Evolutionary conservation across 2,329 filamentous ascomycete genomes (phyloP), one percentile per base, ranked within the genome.

Genomic region (Cordyceps pruinosa): DNA sequence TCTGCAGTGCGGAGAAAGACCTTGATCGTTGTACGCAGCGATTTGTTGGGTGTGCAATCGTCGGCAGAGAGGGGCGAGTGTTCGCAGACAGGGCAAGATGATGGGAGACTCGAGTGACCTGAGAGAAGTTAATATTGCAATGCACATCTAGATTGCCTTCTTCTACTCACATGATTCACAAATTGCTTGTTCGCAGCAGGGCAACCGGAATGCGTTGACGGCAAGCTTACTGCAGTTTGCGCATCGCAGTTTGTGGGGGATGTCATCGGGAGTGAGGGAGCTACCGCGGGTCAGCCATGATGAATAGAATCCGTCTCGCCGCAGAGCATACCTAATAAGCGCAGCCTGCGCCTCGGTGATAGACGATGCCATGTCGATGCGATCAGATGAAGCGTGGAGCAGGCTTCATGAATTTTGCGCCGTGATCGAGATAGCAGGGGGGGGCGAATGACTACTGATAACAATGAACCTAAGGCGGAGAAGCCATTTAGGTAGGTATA

Each of bases 241-340:
- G 77, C 94, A 99, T 73, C 92, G 88, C 62, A 99, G 82, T 78
- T 96, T 97, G 67, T 92, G 90, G n/a, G 94, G 94, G 58, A 97
- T 91, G 61, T 94, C 90, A 66, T 93, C 89, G 62, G 88, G 83
- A 21, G 84, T 77, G 59, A 96, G 79, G 50, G 88, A 87, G 70
- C 90, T 95, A 68, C 19, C 53, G n/a, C 64, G 47, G 58, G 57
- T 58, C 53, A 50, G 41, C 46, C 4, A 35, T 1, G 9, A 5
- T 19, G 4, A 19, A 25, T 39, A 12, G 7, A 23, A 19, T 30
- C 6, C 8, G 17, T 10, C 2, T 17, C 7, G 9, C 15, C 15
- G 6, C 1, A n/a, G 49, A 34, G 61, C 73, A 51, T 69, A 83
- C 82, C 73, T 80, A 65, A 83, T 81, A 56, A 85, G 76, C 74